These are phyloP conservation scores for Alternaria ventricosa DNA, from an alignment of 2,329 filamentous ascomycete genomes.

Conservation along the genomic window DNA sequence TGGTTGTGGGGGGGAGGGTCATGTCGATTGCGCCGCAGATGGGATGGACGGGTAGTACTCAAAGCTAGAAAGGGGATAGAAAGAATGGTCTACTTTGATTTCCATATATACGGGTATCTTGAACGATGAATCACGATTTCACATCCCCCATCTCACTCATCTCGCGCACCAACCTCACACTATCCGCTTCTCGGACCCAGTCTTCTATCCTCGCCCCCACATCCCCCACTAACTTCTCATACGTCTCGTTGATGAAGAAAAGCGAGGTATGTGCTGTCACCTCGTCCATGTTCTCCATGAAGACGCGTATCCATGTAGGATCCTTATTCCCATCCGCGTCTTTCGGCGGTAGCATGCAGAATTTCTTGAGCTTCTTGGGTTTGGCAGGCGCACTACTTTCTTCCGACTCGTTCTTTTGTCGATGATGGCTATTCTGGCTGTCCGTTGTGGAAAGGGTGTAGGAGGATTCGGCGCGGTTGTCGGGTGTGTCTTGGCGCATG, in stretches of 20 bases:
- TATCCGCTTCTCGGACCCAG: slow-evolving; percentile 72
- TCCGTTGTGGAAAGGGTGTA: slow-evolving; percentile 31
- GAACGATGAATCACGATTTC: not conserved
- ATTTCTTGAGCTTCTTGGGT: slow-evolving; percentile 69
- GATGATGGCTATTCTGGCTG: slow-evolving; percentile 14
- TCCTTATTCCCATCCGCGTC: slow-evolving; percentile 66
- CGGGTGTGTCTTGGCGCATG: slow-evolving; percentile 32
- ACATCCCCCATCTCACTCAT: slow-evolving; percentile 21
- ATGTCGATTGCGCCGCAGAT: slow-evolving; percentile 4
- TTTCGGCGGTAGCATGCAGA: slow-evolving; percentile 74
- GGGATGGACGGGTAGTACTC: not conserved
- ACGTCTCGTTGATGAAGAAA: slow-evolving; percentile 76
- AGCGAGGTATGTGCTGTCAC: slow-evolving; percentile 84
- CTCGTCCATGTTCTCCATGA: slow-evolving; percentile 84
- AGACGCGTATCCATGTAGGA: slow-evolving; percentile 76
- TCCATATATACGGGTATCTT: not conserved
- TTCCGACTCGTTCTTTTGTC: not conserved
- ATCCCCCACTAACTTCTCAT: slow-evolving; percentile 78
- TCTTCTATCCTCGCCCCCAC: slow-evolving; percentile 69
- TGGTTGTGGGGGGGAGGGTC: slow-evolving; percentile 8
- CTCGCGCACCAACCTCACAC: slow-evolving; percentile 34
- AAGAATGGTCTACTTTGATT: not conserved
- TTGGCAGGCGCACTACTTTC: slow-evolving; percentile 33
- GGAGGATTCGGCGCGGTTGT: slow-evolving; percentile 26
- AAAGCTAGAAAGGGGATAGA: not conserved